Evolutionary conservation across 306 rosid species (phyloP).

Genomic region (Citrullus mucosospermus): DNA sequence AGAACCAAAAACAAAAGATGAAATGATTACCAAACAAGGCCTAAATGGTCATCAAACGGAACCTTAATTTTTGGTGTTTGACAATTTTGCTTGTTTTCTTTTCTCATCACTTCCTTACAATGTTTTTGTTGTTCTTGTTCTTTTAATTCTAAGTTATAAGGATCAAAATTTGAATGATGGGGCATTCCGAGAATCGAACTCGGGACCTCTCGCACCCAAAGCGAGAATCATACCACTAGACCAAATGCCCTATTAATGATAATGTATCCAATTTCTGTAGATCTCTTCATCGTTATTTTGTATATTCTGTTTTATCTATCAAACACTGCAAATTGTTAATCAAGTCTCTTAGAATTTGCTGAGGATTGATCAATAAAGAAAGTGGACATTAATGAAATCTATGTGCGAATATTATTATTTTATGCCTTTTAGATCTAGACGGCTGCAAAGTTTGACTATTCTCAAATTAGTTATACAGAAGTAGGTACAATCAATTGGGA

Average conservation of each 20-base stretch:
- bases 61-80: too few relatives aligned
- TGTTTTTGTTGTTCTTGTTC: too few relatives aligned
- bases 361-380: not conserved
- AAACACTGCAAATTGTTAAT: not conserved
- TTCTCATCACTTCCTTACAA: too few relatives aligned
- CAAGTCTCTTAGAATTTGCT: not conserved
- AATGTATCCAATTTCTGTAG: too few relatives aligned
- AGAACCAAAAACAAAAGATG: too few relatives aligned
- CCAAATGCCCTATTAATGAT: not conserved
- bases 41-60: too few relatives aligned
- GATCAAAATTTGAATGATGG: too few relatives aligned
- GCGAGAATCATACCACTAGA: constrained; percentile 16
- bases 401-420: not conserved
- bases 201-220: constrained; percentile 14
- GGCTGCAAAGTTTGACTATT: not conserved
- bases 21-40: too few relatives aligned
- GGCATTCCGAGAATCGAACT: constrained; percentile 12
- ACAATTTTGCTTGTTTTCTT: too few relatives aligned
- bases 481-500: not conserved
- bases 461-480: not conserved
- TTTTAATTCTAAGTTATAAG: too few relatives aligned
- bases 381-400: not conserved
- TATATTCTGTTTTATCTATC: not conserved
- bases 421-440: not conserved
- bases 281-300: too few relatives aligned